Evolutionary conservation across 345 rosid species (phyloP).

Genomic region (Kandelia obovata): DNA sequence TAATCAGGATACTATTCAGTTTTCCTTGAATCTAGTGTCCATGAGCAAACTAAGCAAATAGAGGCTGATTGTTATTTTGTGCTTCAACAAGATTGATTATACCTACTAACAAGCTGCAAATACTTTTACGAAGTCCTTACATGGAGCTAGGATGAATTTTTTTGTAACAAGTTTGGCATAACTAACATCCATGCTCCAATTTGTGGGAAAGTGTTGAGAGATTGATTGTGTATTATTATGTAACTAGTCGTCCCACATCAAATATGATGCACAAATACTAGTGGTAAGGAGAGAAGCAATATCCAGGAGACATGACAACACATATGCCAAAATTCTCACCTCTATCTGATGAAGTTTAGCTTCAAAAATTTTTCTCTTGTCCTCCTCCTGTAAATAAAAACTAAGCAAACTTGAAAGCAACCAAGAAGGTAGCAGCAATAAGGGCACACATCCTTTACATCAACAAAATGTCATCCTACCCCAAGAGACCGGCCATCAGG

Average conservation of each 20-base stretch:
- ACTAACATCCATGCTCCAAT: too few relatives aligned
- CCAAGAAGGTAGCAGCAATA: neutral
- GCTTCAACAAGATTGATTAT: neutral
- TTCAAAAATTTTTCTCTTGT: constrained; percentile 74
- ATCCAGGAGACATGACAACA: neutral
- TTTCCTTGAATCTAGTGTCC: neutral
- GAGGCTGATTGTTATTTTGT: neutral
- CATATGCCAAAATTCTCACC: constrained; percentile 32
- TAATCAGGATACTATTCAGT: neutral
- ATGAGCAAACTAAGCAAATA: neutral
- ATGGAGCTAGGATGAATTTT: too few relatives aligned
- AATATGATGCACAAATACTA: neutral
- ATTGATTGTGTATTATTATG: too few relatives aligned
- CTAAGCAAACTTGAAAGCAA: constrained; percentile 13
- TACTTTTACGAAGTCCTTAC: too few relatives aligned
- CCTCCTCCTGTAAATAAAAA: constrained; percentile 60
- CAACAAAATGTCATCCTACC: constrained; percentile 38
- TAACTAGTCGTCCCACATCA: too few relatives aligned
- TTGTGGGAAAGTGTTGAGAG: too few relatives aligned
- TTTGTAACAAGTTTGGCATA: too few relatives aligned
- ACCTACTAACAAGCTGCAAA: neutral
- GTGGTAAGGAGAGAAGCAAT: neutral
- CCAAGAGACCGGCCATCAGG: constrained; percentile 54
- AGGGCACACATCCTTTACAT: neutral
- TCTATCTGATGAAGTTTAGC: constrained; percentile 93